phyloP scores from a whole-genome alignment of 129 eudicot species.

The Sambucus nigra region DNA sequence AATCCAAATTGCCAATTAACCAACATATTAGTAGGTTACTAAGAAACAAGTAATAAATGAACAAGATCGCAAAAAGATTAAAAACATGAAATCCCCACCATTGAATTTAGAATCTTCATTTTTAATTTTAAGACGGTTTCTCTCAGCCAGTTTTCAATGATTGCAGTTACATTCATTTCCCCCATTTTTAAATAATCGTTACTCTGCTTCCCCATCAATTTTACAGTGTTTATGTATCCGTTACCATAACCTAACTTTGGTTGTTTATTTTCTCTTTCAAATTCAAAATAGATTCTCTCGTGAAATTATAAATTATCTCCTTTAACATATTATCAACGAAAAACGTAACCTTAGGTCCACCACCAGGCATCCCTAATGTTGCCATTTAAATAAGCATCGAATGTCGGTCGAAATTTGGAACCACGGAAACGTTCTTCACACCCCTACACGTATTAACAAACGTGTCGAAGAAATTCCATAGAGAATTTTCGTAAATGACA shows the following conservation, averaged over 20 bases:
- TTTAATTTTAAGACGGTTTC: too few species aligned
- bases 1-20: too few species aligned
- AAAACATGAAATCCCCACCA: conserved; percentile 53
- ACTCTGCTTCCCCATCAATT: conserved; percentile 57
- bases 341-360: conserved; percentile 56
- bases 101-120: background rate
- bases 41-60: too few species aligned
- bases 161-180: too few species aligned
- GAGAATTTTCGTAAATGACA: conserved; percentile 67
- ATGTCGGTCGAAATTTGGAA: conserved; percentile 47
- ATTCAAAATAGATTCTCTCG: conserved; percentile 47
- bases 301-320: conserved; percentile 64
- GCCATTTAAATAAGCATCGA: conserved; percentile 53
- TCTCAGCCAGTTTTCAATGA: conserved; percentile 7
- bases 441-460: conserved; percentile 58
- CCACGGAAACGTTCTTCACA: conserved; percentile 19
- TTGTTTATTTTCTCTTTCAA: conserved; percentile 42
- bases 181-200: conserved; percentile 35
- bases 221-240: conserved; percentile 34
- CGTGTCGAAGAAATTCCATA: conserved; percentile 73
- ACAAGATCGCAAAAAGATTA: conserved; percentile 49
- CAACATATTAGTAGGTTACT: too few species aligned
- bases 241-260: conserved; percentile 15
- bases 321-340: conserved; percentile 37
- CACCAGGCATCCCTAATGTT: conserved; percentile 41